phyloP scores from a whole-genome alignment of 768 basidiomycete species.

The Tylopilus balloui region DNA sequence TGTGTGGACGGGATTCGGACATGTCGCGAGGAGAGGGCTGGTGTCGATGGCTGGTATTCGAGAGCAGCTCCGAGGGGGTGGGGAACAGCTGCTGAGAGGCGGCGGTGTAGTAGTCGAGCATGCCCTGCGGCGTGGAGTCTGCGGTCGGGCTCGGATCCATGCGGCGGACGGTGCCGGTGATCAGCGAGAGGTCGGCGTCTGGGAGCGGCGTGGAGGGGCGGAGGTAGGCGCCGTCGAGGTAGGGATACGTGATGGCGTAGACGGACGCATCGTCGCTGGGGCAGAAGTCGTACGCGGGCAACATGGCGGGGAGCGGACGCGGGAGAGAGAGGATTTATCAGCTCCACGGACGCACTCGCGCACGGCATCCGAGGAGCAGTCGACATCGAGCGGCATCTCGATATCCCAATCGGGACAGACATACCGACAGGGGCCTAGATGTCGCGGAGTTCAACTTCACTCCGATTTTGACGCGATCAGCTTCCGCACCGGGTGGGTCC shows the following conservation, averaged over 20 bases:
- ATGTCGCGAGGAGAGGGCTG: constrained; percentile 3
- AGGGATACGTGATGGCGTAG: constrained; percentile 9
- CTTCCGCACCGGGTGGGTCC: constrained; percentile 13
- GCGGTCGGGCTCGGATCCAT: background rate
- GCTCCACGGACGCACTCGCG: background rate
- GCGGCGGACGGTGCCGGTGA: too few species aligned
- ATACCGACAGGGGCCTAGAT: background rate
- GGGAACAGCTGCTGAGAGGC: constrained; percentile 45
- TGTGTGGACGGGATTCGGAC: constrained; percentile 2
- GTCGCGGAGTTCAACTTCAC: constrained; percentile 23
- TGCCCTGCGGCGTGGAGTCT: background rate
- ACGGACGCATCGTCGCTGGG: background rate
- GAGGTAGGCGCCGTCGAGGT: constrained; percentile 11
- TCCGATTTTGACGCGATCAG: constrained; percentile 27
- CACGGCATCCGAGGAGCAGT: constrained; percentile 27
- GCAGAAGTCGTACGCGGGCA: constrained; percentile 6
- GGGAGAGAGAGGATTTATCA: background rate
- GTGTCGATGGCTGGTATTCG: constrained; percentile 32
- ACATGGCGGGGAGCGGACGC: background rate
- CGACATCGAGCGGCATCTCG: background rate
- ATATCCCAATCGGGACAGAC: background rate
- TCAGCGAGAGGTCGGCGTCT: constrained; percentile 4
- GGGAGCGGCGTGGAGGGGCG: constrained; percentile 8
- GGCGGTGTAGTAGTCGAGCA: constrained; percentile 22
- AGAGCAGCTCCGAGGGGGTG: constrained; percentile 61